Conservation (phyloP, 1,284 basidiomycete species). For the Ganoderma resinaceum region DNA sequence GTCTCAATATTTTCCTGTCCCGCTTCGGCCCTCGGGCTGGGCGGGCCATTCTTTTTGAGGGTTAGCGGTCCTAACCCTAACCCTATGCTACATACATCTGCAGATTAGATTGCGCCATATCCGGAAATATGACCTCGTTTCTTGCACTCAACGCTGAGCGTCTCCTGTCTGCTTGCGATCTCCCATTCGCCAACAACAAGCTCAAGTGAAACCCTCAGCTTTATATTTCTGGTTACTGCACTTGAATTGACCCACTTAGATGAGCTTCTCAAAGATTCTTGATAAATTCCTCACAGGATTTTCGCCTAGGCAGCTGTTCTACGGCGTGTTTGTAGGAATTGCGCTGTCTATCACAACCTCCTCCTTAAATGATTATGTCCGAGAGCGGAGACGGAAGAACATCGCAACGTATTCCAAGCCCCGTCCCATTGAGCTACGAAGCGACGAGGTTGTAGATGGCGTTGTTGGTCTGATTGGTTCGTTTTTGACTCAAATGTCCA, state of each 20-base stretch:
- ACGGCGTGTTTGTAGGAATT: conserved; percentile 75
- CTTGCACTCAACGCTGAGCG: neutral
- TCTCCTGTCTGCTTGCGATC: neutral
- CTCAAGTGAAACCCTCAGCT: neutral
- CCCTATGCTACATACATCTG: conserved; percentile 24
- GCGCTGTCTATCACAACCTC: conserved; percentile 73
- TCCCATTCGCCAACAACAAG: neutral
- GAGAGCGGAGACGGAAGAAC: conserved; percentile 51
- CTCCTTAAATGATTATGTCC: conserved; percentile 59
- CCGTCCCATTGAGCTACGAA: conserved; percentile 77
- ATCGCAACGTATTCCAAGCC: conserved; percentile 48
- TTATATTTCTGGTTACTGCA: neutral
- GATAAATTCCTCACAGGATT: conserved; percentile 41
- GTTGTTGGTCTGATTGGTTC: conserved; percentile 86
- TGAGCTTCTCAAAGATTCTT: neutral
- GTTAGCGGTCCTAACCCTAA: conserved; percentile 41
- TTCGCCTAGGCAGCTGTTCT: conserved; percentile 57
- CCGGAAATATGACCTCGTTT: conserved; percentile 23
- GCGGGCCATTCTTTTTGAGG: conserved; percentile 41
- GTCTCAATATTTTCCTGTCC: conserved; percentile 77
- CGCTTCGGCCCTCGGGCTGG: conserved; percentile 55
- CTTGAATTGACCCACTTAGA: neutral
- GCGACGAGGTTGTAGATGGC: conserved; percentile 77
- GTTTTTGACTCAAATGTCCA: conserved; percentile 28
- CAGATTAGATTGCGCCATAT: conserved; percentile 18